Evolutionary conservation across 2,329 filamentous ascomycete species (phyloP).

Genomic region (Dryadomyces sulphureus): DNA sequence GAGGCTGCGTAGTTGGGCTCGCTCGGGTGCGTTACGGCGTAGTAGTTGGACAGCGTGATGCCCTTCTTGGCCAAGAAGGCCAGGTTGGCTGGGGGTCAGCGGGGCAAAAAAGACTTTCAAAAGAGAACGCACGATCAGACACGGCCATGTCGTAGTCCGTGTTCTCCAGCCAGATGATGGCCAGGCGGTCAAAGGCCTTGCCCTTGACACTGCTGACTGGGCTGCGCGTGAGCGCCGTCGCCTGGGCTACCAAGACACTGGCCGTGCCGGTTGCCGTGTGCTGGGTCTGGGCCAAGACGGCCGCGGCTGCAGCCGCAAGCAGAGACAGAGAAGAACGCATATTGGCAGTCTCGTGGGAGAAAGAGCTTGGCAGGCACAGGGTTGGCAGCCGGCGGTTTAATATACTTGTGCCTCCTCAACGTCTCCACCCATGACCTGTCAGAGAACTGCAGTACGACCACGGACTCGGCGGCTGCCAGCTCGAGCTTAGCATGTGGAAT

Average conservation of each 20-base stretch:
- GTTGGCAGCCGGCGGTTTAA: not conserved
- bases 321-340: slow-evolving; percentile 7
- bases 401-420: no score
- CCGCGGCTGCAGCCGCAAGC: slow-evolving; percentile 9
- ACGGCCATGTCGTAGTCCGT: slow-evolving; percentile 51
- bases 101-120: not conserved
- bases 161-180: slow-evolving; percentile 67
- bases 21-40: slow-evolving; percentile 54
- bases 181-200: slow-evolving; percentile 57
- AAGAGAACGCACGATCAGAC: slow-evolving; percentile 39
- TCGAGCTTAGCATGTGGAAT: no score
- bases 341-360: not conserved
- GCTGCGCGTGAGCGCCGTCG: slow-evolving; percentile 44
- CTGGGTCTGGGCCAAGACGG: slow-evolving; percentile 6
- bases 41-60: slow-evolving; percentile 44
- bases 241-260: slow-evolving; percentile 38
- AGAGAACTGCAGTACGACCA: no score
- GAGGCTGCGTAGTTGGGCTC: slow-evolving; percentile 63
- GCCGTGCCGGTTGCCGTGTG: slow-evolving; percentile 37
- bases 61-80: slow-evolving; percentile 43
- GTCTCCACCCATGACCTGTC: no score
- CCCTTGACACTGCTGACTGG: slow-evolving; percentile 52
- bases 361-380: not conserved
- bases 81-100: slow-evolving; percentile 27
- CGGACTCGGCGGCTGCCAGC: no score